Percentiles rank a stretch among this genome's conserved stretches.
Evolutionary conservation across 164 flowering plant species (phyloP).

Genomic region (Sedum album): DNA sequence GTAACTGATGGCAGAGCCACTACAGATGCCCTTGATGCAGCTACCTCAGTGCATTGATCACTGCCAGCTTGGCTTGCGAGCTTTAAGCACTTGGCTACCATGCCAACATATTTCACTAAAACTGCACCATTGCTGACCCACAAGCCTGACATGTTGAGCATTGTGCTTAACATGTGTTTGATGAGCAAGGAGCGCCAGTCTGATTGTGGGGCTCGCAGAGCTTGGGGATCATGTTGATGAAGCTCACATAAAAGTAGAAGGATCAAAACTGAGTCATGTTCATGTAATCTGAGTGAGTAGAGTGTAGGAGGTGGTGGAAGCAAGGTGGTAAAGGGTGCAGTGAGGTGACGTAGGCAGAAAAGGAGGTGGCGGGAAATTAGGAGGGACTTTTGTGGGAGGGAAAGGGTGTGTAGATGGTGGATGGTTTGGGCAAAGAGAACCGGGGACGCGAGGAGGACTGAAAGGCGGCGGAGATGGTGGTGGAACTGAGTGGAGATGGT

Average conservation of each 20-base stretch:
- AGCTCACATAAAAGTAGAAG: slow-evolving; percentile 68
- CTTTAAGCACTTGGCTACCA: slow-evolving; percentile 36
- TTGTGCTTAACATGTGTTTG: slow-evolving; percentile 15
- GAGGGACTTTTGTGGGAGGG: slow-evolving; percentile 52
- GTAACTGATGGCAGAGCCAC: slow-evolving; percentile 64
- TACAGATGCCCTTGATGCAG: slow-evolving; percentile 52
- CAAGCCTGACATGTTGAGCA: slow-evolving; percentile 31
- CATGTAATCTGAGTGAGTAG: slow-evolving; percentile 28
- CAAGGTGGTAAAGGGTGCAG: slow-evolving; percentile 19
- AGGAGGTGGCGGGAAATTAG: slow-evolving; percentile 66
- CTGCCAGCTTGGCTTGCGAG: slow-evolving; percentile 27
- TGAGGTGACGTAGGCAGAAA: slow-evolving; percentile 41
- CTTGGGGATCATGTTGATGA: slow-evolving; percentile 36
- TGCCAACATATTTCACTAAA: slow-evolving; percentile 36
- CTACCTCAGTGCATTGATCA: slow-evolving; percentile 22
- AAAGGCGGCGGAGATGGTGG: slow-evolving; percentile 53
- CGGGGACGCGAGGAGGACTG: slow-evolving; percentile 52
- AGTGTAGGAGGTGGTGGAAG: slow-evolving; percentile 13
- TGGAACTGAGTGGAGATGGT: slow-evolving; percentile 33
- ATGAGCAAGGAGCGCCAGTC: slow-evolving; percentile 36
- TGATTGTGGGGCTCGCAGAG: slow-evolving; percentile 20
- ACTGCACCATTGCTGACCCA: slow-evolving; percentile 20
- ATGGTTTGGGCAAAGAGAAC: slow-evolving; percentile 51
- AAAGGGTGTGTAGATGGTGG: slow-evolving; percentile 61
- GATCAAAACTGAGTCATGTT: slow-evolving; percentile 55